These are phyloP conservation scores for Entophlyctis luteolus DNA, from an alignment of 192 early-diverging fungal species.

Conservation along the genomic window DNA sequence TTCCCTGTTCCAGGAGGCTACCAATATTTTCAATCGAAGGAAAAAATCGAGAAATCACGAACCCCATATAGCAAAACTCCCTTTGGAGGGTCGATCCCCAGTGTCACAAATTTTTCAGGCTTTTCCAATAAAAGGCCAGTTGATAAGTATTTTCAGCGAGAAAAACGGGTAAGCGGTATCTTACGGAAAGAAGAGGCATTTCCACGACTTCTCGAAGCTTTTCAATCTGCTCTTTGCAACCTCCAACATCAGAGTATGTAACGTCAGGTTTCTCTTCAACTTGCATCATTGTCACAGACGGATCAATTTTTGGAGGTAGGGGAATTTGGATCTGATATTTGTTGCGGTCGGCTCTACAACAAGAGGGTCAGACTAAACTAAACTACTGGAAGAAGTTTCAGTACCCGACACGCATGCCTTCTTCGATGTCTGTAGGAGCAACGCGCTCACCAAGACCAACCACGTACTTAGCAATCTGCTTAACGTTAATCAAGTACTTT, in stretches of 20 bases:
- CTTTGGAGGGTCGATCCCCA: slow-evolving; percentile 99
- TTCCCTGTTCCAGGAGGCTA: slow-evolving; percentile 84
- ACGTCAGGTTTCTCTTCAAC: slow-evolving; percentile 99
- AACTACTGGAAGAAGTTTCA: not conserved
- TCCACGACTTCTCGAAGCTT: slow-evolving; percentile 99
- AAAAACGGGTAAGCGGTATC: too few relatives aligned
- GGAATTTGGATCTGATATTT: slow-evolving; percentile 99
- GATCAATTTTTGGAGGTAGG: slow-evolving; percentile 97
- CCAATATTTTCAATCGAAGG: not conserved
- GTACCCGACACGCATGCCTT: slow-evolving; percentile 96
- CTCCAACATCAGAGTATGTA: slow-evolving; percentile 99
- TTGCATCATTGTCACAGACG: slow-evolving; percentile 98
- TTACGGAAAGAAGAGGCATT: slow-evolving; percentile 79
- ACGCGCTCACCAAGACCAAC: slow-evolving; percentile 94
- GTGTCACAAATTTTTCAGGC: slow-evolving; percentile 94
- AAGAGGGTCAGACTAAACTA: slow-evolving; percentile 37
- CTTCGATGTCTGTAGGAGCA: slow-evolving; percentile 98
- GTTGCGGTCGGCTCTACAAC: slow-evolving; percentile 83
- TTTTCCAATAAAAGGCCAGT: slow-evolving; percentile 35
- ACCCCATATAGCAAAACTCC: slow-evolving; percentile 93
- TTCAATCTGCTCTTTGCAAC: slow-evolving; percentile 99
- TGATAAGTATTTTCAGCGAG: not conserved
- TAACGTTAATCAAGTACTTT: slow-evolving; percentile 98
- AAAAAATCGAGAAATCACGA: slow-evolving; percentile 16
- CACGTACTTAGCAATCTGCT: slow-evolving; percentile 99